Conservation (phyloP, 176 grass and related monocot species). For the Aechmea fasciata region DNA sequence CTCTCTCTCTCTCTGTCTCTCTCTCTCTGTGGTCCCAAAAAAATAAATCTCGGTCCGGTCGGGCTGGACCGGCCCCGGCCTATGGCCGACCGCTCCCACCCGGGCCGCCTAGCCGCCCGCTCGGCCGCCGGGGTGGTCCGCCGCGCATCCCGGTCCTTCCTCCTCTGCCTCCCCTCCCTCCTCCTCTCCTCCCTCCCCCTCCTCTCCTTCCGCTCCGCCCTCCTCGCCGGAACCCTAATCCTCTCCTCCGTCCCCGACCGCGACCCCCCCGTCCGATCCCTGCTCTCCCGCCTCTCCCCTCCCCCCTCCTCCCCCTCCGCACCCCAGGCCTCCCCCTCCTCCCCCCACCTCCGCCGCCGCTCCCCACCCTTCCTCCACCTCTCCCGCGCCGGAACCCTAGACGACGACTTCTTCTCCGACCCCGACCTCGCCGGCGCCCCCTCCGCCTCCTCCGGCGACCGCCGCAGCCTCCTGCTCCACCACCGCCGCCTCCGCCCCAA, state of each 20-base stretch:
- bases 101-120: slow-evolving; percentile 30
- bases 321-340: neutral
- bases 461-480: slow-evolving; percentile 4
- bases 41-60: too few species aligned
- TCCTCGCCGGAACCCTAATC: slow-evolving; percentile 55
- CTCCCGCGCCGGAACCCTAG: neutral
- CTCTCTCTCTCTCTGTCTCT: too few species aligned
- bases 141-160: slow-evolving; percentile 30
- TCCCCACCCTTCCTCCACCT: slow-evolving; percentile 37
- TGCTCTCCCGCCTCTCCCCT: slow-evolving; percentile 52
- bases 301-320: slow-evolving; percentile 20
- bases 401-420: slow-evolving; percentile 38
- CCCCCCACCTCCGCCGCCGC: slow-evolving; percentile 36
- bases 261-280: slow-evolving; percentile 50
- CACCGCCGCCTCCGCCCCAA: slow-evolving; percentile 22
- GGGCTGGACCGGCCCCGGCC: neutral
- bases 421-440: slow-evolving; percentile 32
- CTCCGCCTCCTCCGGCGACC: slow-evolving; percentile 25
- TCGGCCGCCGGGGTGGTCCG: slow-evolving; percentile 39
- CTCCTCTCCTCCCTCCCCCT: slow-evolving; percentile 57
- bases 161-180: slow-evolving; percentile 54
- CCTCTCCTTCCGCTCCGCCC: slow-evolving; percentile 60
- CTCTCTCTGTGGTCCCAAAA: too few species aligned
- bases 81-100: neutral
- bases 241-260: slow-evolving; percentile 52